phyloP scores from a whole-genome alignment of 371 early-diverging fungal species.

The Lichtheimia ornata region DNA sequence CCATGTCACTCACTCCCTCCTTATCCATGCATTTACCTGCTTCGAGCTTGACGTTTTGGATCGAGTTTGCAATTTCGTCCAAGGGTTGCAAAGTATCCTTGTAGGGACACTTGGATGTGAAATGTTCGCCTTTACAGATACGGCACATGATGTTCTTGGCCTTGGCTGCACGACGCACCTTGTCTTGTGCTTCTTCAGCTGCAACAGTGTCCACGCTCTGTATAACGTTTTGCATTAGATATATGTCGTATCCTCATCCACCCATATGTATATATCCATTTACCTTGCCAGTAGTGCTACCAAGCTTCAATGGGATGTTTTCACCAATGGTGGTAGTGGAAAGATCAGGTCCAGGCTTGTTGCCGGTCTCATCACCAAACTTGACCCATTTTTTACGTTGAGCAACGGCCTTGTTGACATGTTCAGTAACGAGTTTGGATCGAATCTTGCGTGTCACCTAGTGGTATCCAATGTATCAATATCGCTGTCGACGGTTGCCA shows the following conservation, averaged over 20 bases:
- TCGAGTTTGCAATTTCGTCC: slow-evolving; percentile 56
- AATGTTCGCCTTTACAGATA: slow-evolving; percentile 96
- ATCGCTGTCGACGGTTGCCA: background rate
- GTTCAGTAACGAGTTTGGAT: slow-evolving; percentile 76
- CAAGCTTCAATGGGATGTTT: slow-evolving; percentile 84
- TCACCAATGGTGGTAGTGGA: slow-evolving; percentile 91
- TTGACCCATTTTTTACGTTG: slow-evolving; percentile 87
- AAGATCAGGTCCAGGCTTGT: slow-evolving; percentile 83
- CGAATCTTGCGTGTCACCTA: slow-evolving; percentile 82
- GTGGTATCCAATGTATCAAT: background rate
- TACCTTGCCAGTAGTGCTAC: slow-evolving; percentile 60
- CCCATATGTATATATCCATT: background rate
- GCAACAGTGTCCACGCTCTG: slow-evolving; percentile 46
- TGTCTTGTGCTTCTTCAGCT: slow-evolving; percentile 58
- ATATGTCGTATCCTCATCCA: background rate
- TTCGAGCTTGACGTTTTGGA: slow-evolving; percentile 48
- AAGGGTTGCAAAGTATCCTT: slow-evolving; percentile 88
- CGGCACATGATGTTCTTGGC: slow-evolving; percentile 92
- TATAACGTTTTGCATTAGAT: background rate
- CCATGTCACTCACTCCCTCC: background rate
- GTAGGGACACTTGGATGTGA: slow-evolving; percentile 96
- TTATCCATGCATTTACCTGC: slow-evolving; percentile 8
- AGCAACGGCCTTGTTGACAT: slow-evolving; percentile 90
- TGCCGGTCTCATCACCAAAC: slow-evolving; percentile 78
- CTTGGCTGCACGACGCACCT: slow-evolving; percentile 49